These are phyloP conservation scores for Saccharomyces uvarum DNA, from an alignment of 1,139 yeast species.

Conservation along the genomic window DNA sequence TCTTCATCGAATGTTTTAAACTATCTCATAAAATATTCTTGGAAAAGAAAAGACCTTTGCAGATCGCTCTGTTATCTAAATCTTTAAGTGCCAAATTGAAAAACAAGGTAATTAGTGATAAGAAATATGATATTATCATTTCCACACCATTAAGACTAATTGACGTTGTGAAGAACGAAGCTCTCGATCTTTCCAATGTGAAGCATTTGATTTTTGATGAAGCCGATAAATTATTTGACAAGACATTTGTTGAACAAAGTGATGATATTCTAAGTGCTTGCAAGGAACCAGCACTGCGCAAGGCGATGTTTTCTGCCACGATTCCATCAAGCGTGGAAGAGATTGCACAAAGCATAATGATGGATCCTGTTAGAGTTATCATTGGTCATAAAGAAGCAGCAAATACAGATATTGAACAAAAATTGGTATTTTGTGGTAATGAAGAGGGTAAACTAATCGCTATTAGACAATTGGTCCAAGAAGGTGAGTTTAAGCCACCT, in stretches of 20 bases:
- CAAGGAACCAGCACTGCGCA: slow-evolving; percentile 40
- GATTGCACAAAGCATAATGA: slow-evolving; percentile 78
- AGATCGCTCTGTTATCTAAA: slow-evolving; percentile 64
- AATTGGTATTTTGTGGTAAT: slow-evolving; percentile 77
- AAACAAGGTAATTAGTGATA: slow-evolving; percentile 47
- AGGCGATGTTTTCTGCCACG: slow-evolving; percentile 89
- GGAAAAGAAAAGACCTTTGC: slow-evolving; percentile 43
- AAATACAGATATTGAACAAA: slow-evolving; percentile 72
- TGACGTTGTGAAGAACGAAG: slow-evolving; percentile 60
- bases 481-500: slow-evolving; percentile 87
- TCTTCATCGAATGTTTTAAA: slow-evolving; percentile 58
- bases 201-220: slow-evolving; percentile 83
- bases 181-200: slow-evolving; percentile 53
- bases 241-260: slow-evolving; percentile 85
- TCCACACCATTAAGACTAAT: slow-evolving; percentile 85
- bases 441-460: slow-evolving; percentile 93
- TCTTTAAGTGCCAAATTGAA: slow-evolving; percentile 65
- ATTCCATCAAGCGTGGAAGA: slow-evolving; percentile 91
- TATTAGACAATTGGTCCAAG: slow-evolving; percentile 75
- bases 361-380: slow-evolving; percentile 68
- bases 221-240: slow-evolving; percentile 89
- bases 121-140: slow-evolving; percentile 72
- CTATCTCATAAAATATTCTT: slow-evolving; percentile 39
- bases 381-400: slow-evolving; percentile 96
- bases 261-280: slow-evolving; percentile 74